These are phyloP conservation scores for Urtica urens DNA, from an alignment of 306 rosid genomes.

Conservation along the genomic window DNA sequence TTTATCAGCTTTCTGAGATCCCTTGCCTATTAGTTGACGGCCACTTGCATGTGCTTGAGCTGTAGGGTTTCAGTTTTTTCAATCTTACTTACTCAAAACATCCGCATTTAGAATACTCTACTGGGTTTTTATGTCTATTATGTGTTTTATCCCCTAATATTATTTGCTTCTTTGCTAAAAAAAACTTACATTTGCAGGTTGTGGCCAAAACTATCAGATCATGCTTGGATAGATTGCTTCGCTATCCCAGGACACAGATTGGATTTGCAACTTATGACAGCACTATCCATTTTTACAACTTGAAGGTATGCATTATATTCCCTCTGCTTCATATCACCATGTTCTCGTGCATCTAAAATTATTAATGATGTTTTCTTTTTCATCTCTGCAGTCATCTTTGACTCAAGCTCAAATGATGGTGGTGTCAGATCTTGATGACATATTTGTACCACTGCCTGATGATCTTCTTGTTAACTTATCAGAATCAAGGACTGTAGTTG, in stretches of 20 bases:
- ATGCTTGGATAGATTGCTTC: conserved; percentile 89
- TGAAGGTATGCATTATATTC: conserved; percentile 57
- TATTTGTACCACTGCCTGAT: conserved; percentile 97
- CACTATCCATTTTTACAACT: conserved; percentile 86
- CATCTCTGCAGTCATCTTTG: conserved; percentile 67
- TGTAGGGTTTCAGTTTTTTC: too few relatives aligned
- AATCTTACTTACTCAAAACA: too few relatives aligned
- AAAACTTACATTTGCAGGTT: conserved; percentile 57
- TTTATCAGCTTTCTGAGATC: too few relatives aligned
- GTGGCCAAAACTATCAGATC: conserved; percentile 87
- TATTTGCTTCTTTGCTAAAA: too few relatives aligned
- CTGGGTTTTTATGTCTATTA: too few relatives aligned
- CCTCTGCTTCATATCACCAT: conserved; percentile 6
- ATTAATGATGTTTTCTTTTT: conserved; percentile 21
- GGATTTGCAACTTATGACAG: conserved; percentile 99
- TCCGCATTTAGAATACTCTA: too few relatives aligned
- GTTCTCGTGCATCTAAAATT: conserved; percentile 13
- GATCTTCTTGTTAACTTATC: conserved; percentile 97
- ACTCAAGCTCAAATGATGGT: conserved; percentile 98
- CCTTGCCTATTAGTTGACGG: too few relatives aligned
- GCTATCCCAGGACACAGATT: conserved; percentile 93
- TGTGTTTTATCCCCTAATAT: too few relatives aligned
- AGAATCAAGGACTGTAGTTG: conserved; percentile 93
- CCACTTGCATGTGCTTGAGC: too few relatives aligned
- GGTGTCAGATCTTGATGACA: conserved; percentile 92